Evolutionary conservation across 768 basidiomycete species (phyloP), one percentile per base, ranked within the genome.

Genomic region (Termitomyces sp.): DNA sequence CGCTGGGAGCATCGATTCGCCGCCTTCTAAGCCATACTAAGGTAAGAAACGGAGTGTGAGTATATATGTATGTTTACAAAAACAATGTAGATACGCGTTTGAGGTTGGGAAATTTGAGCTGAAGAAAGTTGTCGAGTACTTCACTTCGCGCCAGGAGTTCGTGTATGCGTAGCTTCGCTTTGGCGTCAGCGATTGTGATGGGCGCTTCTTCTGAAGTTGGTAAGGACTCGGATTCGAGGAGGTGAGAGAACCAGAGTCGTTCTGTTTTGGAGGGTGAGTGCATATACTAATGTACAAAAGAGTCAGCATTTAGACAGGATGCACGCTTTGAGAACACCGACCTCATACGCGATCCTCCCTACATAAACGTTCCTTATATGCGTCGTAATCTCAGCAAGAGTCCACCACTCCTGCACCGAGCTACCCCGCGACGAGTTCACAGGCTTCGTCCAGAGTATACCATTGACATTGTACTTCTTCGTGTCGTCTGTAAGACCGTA

Each of bases 1-100:
- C 1, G 93, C 94, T 4, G 93, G 89, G 27, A 97, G 72, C 94
- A 96, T 95, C 3, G 91, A 93, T 74, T 96, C 95, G 1, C 89
- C 95, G 3, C 95, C 95, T 71, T 97, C 94, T 39, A 95, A 78
- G 0, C 91, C 93, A 70, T 93, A 93, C 67, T 92, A 6, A 15
- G 0, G 13, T 24, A 41, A 2, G 81, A 22, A 62, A 60, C 20
- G 56, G 22, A 20, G 31, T 42, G 24, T 61, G 8, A 39, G 41
- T 27, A 15, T 31, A 36, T 8, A 57, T 15, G 16, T 9, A 58
- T 18, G 22, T 42, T 47, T 33, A 22, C 4, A 47, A n/a, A 5
- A 16, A 41, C 41, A 33, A 67, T 76, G n/a, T 45, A 45, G 11
- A 13, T 65, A 79, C 79, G 24, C 90, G 81, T 72, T 91, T 91